A percentile compares a stretch with the other conserved stretches of the same genome.
These are phyloP conservation scores for Colletotrichum cordylinicola DNA, from an alignment of 2,329 filamentous ascomycete species.

Conservation along the genomic window DNA sequence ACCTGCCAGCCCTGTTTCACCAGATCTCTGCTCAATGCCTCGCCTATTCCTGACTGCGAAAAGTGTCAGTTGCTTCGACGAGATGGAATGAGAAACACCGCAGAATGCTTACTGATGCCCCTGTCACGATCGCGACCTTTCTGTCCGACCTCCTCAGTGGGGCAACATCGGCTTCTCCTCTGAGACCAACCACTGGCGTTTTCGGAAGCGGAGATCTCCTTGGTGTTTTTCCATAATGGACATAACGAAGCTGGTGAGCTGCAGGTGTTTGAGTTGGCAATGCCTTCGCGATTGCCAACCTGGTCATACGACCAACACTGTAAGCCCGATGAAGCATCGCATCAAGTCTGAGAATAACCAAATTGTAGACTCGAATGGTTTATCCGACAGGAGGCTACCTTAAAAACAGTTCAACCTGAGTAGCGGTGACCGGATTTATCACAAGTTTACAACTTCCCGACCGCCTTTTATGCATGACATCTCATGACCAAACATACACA, in stretches of 20 bases:
- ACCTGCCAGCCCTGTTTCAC: conserved; percentile 33
- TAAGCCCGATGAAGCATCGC: background rate
- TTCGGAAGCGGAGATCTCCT: background rate
- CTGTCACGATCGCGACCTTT: background rate
- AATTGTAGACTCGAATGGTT: background rate
- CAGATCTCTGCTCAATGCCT: conserved; percentile 40
- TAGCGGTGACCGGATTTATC: background rate
- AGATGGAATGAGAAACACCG: accelerated
- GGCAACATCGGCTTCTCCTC: background rate
- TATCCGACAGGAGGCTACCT: background rate
- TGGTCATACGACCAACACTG: background rate
- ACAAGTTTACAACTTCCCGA: background rate
- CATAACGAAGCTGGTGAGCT: background rate
- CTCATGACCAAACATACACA: background rate
- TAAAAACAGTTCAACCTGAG: background rate
- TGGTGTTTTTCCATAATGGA: background rate
- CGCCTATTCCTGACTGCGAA: conserved; percentile 51
- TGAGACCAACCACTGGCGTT: background rate
- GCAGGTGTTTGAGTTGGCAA: background rate
- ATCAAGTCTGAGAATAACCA: background rate
- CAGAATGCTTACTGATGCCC: background rate
- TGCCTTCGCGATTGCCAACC: background rate
- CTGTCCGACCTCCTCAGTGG: background rate
- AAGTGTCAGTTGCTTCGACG: background rate
- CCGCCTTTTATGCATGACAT: background rate